A percentile compares a stretch with the other conserved stretches of the same genome.
Conservation (phyloP, 768 basidiomycete genomes). For the Mrakia gelida region DNA sequence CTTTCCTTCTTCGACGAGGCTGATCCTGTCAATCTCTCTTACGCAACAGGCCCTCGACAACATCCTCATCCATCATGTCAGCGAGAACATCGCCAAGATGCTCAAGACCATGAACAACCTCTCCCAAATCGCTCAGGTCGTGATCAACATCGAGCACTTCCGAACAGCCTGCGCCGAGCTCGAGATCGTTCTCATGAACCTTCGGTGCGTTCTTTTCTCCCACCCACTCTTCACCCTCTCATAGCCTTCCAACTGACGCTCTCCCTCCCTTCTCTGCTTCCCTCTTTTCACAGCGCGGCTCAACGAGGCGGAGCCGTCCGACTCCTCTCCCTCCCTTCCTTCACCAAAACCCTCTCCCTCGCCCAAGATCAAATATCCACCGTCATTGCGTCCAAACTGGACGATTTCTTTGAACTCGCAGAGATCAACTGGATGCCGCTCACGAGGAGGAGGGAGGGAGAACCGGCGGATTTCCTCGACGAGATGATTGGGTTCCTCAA, state of each 20-base stretch:
- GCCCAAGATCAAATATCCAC: slow-evolving; percentile 71
- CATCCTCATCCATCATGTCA: slow-evolving; percentile 67
- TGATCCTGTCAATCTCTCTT: background rate
- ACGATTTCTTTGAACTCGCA: slow-evolving; percentile 90
- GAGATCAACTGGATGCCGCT: slow-evolving; percentile 86
- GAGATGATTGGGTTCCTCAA: slow-evolving; percentile 95
- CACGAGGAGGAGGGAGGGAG: slow-evolving; percentile 52
- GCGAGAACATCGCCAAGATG: slow-evolving; percentile 68
- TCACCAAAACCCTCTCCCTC: slow-evolving; percentile 62
- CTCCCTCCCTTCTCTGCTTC: background rate
- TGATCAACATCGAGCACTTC: slow-evolving; percentile 89
- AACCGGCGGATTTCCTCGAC: slow-evolving; percentile 84
- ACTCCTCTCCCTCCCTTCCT: slow-evolving; percentile 49
- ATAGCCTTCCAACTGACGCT: background rate
- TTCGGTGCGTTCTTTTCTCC: slow-evolving; percentile 51
- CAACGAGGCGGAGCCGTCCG: slow-evolving; percentile 78
- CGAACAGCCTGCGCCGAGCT: slow-evolving; percentile 77
- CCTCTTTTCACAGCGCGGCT: slow-evolving; percentile 59
- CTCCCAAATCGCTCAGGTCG: slow-evolving; percentile 86
- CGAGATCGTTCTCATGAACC: slow-evolving; percentile 72
- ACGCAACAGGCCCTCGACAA: slow-evolving; percentile 70
- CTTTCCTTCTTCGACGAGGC: background rate
- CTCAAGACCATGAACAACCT: slow-evolving; percentile 70
- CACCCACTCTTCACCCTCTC: background rate
- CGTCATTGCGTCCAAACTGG: slow-evolving; percentile 84